phyloP scores from a whole-genome alignment of 2,329 filamentous ascomycete species.

The Ascosphaera apis region DNA sequence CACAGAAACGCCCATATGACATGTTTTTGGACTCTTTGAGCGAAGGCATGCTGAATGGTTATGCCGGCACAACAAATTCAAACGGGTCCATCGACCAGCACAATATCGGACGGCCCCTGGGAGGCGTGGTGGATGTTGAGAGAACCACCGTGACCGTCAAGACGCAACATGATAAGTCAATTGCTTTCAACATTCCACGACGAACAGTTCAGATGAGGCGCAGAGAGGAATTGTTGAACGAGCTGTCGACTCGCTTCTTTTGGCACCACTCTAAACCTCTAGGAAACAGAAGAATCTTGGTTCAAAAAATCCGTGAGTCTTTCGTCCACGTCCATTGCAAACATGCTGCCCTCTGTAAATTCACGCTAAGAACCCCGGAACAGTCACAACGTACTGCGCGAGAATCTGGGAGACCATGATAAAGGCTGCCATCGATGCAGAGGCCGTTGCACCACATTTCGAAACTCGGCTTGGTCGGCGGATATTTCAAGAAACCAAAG shows the following conservation, averaged over 20 bases:
- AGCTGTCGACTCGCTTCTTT: conserved; percentile 82
- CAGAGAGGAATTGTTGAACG: conserved; percentile 79
- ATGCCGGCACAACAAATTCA: no score
- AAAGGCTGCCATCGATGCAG: conserved; percentile 50
- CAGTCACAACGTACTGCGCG: no score
- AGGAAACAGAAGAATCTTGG: conserved; percentile 60
- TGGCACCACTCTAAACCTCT: conserved; percentile 92
- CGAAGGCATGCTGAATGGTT: no score
- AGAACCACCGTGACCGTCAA: no score
- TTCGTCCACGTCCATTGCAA: conserved; percentile 1
- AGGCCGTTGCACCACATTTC: conserved; percentile 56
- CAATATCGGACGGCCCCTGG: no score
- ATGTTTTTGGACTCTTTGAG: no score
- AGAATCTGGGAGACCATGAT: conserved; percentile 43
- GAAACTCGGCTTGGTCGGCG: conserved; percentile 76
- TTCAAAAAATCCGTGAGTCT: conserved; percentile 72
- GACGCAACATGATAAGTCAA: no score
- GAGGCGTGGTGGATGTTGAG: no score
- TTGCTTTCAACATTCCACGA: neutral
- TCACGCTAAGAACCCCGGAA: no score
- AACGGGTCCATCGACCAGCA: no score
- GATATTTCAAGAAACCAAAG: conserved; percentile 10
- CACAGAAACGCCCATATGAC: no score
- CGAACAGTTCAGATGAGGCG: conserved; percentile 6
- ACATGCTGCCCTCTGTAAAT: neutral